phyloP scores from a whole-genome alignment of 73 alveolate species.

The Tetrahymena elliotti region DNA sequence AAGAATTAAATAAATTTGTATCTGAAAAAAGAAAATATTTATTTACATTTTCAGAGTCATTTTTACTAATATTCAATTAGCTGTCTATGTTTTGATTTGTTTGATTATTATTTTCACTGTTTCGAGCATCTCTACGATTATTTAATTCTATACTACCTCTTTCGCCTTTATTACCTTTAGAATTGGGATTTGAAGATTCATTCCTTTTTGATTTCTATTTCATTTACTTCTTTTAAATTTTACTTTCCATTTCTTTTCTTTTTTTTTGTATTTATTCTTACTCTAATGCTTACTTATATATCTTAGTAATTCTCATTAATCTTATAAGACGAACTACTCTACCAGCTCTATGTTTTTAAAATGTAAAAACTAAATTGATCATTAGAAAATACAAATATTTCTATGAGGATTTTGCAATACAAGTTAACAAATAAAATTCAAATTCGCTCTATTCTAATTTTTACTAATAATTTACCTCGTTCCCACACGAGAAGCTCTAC shows the following conservation, averaged over 20 bases:
- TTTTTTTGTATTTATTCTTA: neutral
- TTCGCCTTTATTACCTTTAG: neutral
- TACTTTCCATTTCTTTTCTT: neutral
- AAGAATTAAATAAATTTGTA: neutral
- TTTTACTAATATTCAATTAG: neutral
- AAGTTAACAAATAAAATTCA: too few species aligned
- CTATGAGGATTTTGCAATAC: too few species aligned
- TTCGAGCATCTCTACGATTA: neutral
- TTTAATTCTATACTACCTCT: neutral
- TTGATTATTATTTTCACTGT: slow-evolving; percentile 2
- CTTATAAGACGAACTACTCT: slow-evolving; percentile 42
- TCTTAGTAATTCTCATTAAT: slow-evolving; percentile 26
- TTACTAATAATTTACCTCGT: neutral
- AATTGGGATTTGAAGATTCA: neutral
- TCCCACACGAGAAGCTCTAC: slow-evolving; percentile 65
- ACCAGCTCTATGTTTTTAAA: slow-evolving; percentile 4
- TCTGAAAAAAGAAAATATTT: neutral
- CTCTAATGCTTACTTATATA: neutral
- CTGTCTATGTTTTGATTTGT: neutral
- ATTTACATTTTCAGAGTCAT: neutral
- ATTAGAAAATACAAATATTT: neutral
- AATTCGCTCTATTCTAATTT: too few species aligned
- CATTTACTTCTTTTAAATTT: neutral
- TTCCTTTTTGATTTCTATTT: neutral
- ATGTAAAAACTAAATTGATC: neutral